Conservation (phyloP, 345 rosid species). For the sweet orange (Citrus sinensis) region DNA sequence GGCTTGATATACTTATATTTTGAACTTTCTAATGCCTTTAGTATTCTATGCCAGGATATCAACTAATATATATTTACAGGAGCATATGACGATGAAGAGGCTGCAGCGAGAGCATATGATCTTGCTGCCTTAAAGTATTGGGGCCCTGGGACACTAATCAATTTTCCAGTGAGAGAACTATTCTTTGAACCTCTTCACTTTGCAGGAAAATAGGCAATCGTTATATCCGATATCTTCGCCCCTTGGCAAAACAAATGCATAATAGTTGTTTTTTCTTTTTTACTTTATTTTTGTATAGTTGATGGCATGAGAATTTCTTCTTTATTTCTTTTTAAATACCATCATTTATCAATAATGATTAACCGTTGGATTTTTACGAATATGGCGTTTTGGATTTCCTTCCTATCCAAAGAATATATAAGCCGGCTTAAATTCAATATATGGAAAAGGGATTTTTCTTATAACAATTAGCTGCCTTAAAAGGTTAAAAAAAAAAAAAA, state of each 20-base stretch:
- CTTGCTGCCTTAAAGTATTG: slow-evolving; percentile 97
- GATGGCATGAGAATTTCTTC: background rate
- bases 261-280: background rate
- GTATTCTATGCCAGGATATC: background rate
- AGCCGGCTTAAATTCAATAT: background rate
- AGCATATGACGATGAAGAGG: slow-evolving; percentile 99
- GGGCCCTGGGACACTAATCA: slow-evolving; percentile 99
- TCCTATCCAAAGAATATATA: background rate
- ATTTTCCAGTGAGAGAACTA: slow-evolving; percentile 73
- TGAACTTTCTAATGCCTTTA: background rate
- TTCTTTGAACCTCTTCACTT: background rate
- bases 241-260: background rate
- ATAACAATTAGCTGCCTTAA: background rate
- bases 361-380: background rate
- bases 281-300: background rate
- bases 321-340: background rate
- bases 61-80: slow-evolving; percentile 44
- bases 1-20: background rate
- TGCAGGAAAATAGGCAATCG: background rate
- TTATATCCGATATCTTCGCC: background rate
- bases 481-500: background rate
- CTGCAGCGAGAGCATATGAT: slow-evolving; percentile 99
- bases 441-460: background rate
- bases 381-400: background rate
- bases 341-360: background rate